Evolutionary conservation across 2,329 filamentous ascomycete species (phyloP).

Genomic region (Boeremia lycopersici): DNA sequence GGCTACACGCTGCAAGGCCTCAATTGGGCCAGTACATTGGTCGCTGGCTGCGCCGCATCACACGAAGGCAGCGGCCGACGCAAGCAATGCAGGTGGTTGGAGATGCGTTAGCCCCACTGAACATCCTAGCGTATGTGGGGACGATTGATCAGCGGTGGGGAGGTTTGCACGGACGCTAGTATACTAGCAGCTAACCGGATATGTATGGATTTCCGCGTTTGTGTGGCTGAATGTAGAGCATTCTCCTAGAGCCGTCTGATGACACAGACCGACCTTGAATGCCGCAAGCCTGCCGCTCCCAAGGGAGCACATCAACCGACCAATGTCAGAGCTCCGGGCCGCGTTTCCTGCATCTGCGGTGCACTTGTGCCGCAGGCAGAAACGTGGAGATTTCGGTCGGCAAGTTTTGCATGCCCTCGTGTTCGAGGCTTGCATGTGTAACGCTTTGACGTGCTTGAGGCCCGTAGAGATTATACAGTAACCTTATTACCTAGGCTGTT

Average conservation of each 20-base stretch:
- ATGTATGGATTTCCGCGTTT: slow-evolving; percentile 8
- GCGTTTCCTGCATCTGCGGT: slow-evolving; percentile 21
- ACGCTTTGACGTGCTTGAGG: slow-evolving; percentile 15
- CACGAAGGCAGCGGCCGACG: slow-evolving; percentile 3
- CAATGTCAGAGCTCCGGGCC: slow-evolving; percentile 30
- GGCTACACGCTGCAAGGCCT: background rate
- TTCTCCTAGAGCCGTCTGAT: slow-evolving; percentile 6
- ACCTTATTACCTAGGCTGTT: slow-evolving; percentile 25
- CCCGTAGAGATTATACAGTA: slow-evolving; percentile 25
- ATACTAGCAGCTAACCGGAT: slow-evolving; percentile 7
- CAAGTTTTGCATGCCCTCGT: slow-evolving; percentile 33
- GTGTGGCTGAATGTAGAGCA: slow-evolving; percentile 2
- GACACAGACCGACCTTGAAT: slow-evolving; percentile 17
- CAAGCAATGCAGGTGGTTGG: slow-evolving; percentile 6
- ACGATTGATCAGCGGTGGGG: slow-evolving; percentile 11
- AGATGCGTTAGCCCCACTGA: slow-evolving; percentile 10
- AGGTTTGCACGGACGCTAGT: slow-evolving; percentile 3
- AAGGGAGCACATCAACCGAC: slow-evolving; percentile 15
- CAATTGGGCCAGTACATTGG: slow-evolving; percentile 2
- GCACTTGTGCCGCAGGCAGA: slow-evolving; percentile 14
- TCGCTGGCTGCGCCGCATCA: background rate
- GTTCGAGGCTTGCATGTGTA: slow-evolving; percentile 22
- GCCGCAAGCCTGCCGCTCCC: slow-evolving; percentile 17
- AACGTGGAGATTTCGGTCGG: slow-evolving; percentile 38
- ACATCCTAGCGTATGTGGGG: slow-evolving; percentile 28